These are phyloP conservation scores for Debaryomyces coudertii DNA, from an alignment of 1,139 yeast species.

Conservation along the genomic window DNA sequence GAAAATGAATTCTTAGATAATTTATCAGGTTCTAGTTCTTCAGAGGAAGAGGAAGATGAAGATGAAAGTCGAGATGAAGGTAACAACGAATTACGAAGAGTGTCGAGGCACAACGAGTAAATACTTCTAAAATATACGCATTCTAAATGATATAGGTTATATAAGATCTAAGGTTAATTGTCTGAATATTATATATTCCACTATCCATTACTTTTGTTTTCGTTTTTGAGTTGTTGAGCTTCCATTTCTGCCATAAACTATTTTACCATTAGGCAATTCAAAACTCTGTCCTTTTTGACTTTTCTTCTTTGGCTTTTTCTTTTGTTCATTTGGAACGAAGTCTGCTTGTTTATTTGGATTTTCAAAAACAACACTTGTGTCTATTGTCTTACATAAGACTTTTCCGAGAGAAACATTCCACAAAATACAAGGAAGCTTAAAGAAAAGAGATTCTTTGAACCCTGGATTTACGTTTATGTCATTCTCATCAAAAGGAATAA, in stretches of 20 bases:
- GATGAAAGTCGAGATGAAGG: constrained; percentile 19
- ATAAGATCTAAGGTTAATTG: constrained; percentile 13
- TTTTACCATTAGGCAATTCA: constrained; percentile 64
- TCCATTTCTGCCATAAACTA: constrained; percentile 47
- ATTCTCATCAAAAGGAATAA: constrained; percentile 38
- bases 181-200: constrained; percentile 16
- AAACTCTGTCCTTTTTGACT: constrained; percentile 47
- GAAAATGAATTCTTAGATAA: constrained; percentile 38
- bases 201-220: constrained; percentile 15
- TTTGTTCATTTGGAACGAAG: constrained; percentile 17
- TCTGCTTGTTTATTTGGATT: constrained; percentile 18
- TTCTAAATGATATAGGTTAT: neutral
- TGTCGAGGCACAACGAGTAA: constrained; percentile 43
- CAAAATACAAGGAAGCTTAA: constrained; percentile 44
- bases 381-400: constrained; percentile 28
- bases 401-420: constrained; percentile 54
- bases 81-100: constrained; percentile 38
- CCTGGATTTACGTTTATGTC: constrained; percentile 44
- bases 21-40: constrained; percentile 43
- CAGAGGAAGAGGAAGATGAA: constrained; percentile 34
- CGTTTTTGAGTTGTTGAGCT: constrained; percentile 22
- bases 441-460: constrained; percentile 58
- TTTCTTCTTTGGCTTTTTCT: constrained; percentile 33
- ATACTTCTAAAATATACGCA: constrained; percentile 7
- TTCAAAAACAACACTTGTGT: constrained; percentile 24